These are phyloP conservation scores for Saposhnikovia divaricata DNA, from an alignment of 129 eudicot genomes.

Conservation along the genomic window DNA sequence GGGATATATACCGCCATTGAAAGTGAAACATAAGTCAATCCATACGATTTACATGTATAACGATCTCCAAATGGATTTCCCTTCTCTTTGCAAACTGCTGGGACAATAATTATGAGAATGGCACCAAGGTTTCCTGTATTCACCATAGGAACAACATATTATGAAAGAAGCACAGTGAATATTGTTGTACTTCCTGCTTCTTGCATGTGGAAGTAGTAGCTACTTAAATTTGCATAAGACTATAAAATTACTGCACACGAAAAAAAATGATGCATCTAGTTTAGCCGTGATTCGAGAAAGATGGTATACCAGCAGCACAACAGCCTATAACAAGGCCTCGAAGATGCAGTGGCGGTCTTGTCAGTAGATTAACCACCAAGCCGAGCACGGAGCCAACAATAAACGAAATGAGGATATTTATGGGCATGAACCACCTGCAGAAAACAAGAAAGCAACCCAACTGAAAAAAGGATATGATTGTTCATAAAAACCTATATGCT, in stretches of 20 bases:
- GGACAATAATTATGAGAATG: slow-evolving; percentile 65
- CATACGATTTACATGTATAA: slow-evolving; percentile 48
- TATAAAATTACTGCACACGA: neutral
- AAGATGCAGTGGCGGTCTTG: slow-evolving; percentile 61
- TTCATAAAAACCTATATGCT: neutral
- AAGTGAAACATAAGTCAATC: slow-evolving; percentile 77
- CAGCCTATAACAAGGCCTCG: slow-evolving; percentile 72
- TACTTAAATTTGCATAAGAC: neutral
- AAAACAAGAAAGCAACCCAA: neutral
- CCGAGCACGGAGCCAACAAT: slow-evolving; percentile 70
- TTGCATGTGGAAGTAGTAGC: neutral
- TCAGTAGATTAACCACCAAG: slow-evolving; percentile 52
- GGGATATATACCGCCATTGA: slow-evolving; percentile 71
- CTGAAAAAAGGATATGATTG: neutral
- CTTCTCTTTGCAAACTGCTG: slow-evolving; percentile 84
- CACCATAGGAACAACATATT: neutral
- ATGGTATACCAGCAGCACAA: slow-evolving; percentile 62
- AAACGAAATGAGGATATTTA: slow-evolving; percentile 70
- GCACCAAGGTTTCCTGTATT: slow-evolving; percentile 75
- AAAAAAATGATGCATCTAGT: neutral
- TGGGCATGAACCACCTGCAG: slow-evolving; percentile 93
- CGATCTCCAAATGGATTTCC: slow-evolving; percentile 78
- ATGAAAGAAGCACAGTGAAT: neutral
- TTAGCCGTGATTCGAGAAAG: neutral
- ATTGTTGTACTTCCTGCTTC: neutral